These are phyloP conservation scores for Hirschioporus abietinus DNA, from an alignment of 768 basidiomycete species.

Conservation along the genomic window DNA sequence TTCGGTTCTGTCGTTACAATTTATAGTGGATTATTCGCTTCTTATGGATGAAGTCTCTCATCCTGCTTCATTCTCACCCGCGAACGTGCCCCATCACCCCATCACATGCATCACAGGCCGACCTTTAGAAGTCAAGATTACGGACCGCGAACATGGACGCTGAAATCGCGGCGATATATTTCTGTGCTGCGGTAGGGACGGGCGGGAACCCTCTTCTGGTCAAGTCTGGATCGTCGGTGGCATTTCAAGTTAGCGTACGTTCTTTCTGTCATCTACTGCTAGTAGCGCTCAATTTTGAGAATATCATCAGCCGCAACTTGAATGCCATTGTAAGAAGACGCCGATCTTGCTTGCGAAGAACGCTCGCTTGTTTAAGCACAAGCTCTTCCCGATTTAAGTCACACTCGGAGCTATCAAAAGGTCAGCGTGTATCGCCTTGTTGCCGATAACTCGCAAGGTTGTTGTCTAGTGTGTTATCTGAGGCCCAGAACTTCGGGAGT, in stretches of 20 bases:
- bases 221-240: background rate
- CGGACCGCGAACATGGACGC: background rate
- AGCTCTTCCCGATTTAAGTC: too few relatives aligned
- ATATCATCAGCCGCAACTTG: too few relatives aligned
- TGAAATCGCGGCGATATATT: background rate
- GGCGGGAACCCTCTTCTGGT: background rate
- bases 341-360: too few relatives aligned
- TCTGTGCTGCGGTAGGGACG: background rate
- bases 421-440: too few relatives aligned
- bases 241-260: background rate
- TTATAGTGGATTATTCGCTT: background rate
- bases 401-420: too few relatives aligned
- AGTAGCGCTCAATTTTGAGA: too few relatives aligned
- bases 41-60: background rate
- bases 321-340: too few relatives aligned
- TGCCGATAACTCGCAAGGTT: too few relatives aligned
- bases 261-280: too few relatives aligned
- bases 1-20: background rate
- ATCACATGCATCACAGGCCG: background rate
- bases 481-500: too few relatives aligned
- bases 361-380: too few relatives aligned
- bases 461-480: too few relatives aligned
- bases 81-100: background rate
- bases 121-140: background rate
- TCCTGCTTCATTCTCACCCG: background rate